A percentile compares a stretch with the other conserved stretches of the same genome.
These are phyloP conservation scores for Pythium diclinum DNA, from an alignment of 352 stramenopile species.

Conservation along the genomic window DNA sequence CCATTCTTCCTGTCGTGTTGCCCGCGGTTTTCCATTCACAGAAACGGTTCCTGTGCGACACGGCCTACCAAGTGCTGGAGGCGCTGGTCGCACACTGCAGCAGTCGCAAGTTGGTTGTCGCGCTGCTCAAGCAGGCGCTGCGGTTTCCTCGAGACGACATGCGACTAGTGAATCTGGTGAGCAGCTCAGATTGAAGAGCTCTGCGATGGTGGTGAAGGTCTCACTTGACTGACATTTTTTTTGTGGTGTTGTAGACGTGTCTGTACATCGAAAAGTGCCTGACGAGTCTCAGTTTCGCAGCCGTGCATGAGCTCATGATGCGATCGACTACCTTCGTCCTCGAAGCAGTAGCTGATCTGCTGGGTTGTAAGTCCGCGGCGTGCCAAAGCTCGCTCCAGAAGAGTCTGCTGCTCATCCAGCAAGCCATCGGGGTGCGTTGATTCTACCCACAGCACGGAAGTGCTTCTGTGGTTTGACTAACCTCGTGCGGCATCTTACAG, in stretches of 20 bases:
- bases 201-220: not conserved
- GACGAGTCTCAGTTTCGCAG: constrained; percentile 31
- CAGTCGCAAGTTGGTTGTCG: constrained; percentile 33
- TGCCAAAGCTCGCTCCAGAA: constrained; percentile 49
- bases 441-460: not conserved
- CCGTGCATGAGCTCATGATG: constrained; percentile 30
- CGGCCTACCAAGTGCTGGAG: constrained; percentile 53
- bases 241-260: constrained; percentile 30
- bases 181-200: not conserved
- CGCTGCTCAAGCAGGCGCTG: constrained; percentile 29
- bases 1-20: constrained; percentile 44
- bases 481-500: constrained; percentile 4
- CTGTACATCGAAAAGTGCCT: constrained; percentile 66
- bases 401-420: constrained; percentile 32
- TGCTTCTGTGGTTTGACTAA: not conserved
- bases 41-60: constrained; percentile 60
- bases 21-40: constrained; percentile 45
- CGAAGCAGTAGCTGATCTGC: constrained; percentile 26
- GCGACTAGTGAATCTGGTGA: constrained; percentile 53
- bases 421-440: constrained; percentile 37
- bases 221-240: not conserved
- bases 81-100: constrained; percentile 54
- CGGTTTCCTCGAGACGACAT: constrained; percentile 33
- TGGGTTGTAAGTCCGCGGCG: constrained; percentile 44
- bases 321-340: constrained; percentile 26